Conservation (phyloP, 306 rosid genomes). For the Malus domestica region ASM211411v1 NC_041803.1:18880501-18881000, state of each 20-base stretch:
- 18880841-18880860: conserved; percentile 66
- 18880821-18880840: conserved; percentile 34
- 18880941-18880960: conserved; percentile 65
- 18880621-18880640: conserved; percentile 81
- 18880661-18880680: conserved; percentile 18
- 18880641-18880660: conserved; percentile 24
- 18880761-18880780: conserved; percentile 80
- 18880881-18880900: conserved; percentile 67
- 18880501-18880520: conserved; percentile 37
- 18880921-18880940: conserved; percentile 75
- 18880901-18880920: conserved; percentile 75
- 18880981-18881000: background rate
- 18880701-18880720: conserved; percentile 45
- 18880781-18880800: conserved; percentile 54
- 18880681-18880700: conserved; percentile 22
- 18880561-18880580: background rate
- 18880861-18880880: conserved; percentile 63
- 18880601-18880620: conserved; percentile 71
- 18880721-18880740: conserved; percentile 72
- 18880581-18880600: background rate
- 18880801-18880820: conserved; percentile 31
- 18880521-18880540: conserved; percentile 48
- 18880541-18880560: conserved; percentile 7
- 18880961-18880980: background rate
- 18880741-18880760: conserved; percentile 78